Evolutionary conservation across 1,284 basidiomycete genomes (phyloP).

Genomic region (Cutaneotrichosporon sp.): DNA sequence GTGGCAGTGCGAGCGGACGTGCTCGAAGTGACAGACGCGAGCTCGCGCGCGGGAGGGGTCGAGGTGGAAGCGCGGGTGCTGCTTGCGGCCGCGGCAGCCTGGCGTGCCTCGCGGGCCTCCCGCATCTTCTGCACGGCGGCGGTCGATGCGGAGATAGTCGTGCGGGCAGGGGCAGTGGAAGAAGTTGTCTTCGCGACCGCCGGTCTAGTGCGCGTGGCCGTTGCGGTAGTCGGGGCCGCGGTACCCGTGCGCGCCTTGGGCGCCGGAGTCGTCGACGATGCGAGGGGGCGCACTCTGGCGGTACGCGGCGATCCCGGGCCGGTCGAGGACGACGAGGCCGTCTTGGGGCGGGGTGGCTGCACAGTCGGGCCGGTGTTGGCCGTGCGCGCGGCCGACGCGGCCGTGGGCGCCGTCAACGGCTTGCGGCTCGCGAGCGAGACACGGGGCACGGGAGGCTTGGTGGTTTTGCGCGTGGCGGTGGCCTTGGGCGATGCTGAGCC

Average conservation of each 20-base stretch:
- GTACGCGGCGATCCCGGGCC: constrained; percentile 19
- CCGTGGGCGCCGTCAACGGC: constrained; percentile 27
- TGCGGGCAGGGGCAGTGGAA: neutral
- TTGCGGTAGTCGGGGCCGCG: constrained; percentile 4
- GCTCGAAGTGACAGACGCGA: constrained; percentile 3
- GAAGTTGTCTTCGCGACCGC: constrained; percentile 8
- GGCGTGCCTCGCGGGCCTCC: constrained; percentile 20
- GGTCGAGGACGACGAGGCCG: constrained; percentile 20
- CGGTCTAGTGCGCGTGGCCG: constrained; percentile 13
- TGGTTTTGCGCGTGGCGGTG: constrained; percentile 8
- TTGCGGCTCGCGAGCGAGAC: constrained; percentile 26
- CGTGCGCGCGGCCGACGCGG: constrained; percentile 22
- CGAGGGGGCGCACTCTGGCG: constrained; percentile 12
- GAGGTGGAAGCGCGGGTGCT: neutral
- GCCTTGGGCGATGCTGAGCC: constrained; percentile 20
- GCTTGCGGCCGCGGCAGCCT: constrained; percentile 5
- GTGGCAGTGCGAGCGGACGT: constrained; percentile 4
- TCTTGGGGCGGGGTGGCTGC: constrained; percentile 18
- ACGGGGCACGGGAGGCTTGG: constrained; percentile 14
- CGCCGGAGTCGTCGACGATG: constrained; percentile 13
- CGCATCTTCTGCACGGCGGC: constrained; percentile 21
- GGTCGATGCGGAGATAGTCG: constrained; percentile 5
- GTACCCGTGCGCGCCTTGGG: constrained; percentile 15
- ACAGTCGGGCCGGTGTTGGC: neutral
- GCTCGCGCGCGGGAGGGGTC: constrained; percentile 12